Evolutionary conservation across 1,284 basidiomycete genomes (phyloP), one percentile per base, ranked within the genome.

Genomic region (Sanghuangporus baumii): DNA sequence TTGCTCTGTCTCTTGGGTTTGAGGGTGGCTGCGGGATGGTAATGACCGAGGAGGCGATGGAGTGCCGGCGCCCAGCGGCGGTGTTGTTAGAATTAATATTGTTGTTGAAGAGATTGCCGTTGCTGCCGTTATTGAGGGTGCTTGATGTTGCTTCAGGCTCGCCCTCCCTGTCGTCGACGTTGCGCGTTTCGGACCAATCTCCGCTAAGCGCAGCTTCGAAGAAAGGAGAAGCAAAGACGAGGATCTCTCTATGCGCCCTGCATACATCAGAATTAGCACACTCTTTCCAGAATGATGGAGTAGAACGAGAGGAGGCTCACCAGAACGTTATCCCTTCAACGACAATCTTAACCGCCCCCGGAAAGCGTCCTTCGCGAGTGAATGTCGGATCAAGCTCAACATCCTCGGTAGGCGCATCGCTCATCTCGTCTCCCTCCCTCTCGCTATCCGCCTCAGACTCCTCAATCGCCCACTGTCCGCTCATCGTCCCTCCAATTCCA

Each of bases 151-250:
- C 38, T 14, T 63, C 57, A 18, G 7, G 5, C 16, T 46, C 43
- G 16, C 8, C 43, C 20, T 46, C 43, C 16, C 43, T 16, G 7
- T 46, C 43, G 54, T 52, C 58, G 23, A 58, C 56, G 43, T 46
- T 46, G 18, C 63, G 61, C 56, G 76, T 91, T 73, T 91, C 88
- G 6, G 86, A 85, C 88, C 88, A 92, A 68, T 88, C 81, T 3
- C 91, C 91, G 66, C 86, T 89, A 55, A 94, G 76, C 20, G 90
- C 88, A 12, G 89, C 89, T 72, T 92, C 87, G 71, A 94, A 94
- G 78, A 94, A 94, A 0, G 91, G 89, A 4, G 89, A 91, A 1
- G 90, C 88, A 70, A 92, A 93, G 71, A 88, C 88, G 4, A 94
- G 78, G 47, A 94, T 83, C 70, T 94, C 91, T 70, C 90, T 91